These are phyloP conservation scores for Angophora floribunda DNA, from an alignment of 345 rosid genomes.

Conservation along the genomic window DNA sequence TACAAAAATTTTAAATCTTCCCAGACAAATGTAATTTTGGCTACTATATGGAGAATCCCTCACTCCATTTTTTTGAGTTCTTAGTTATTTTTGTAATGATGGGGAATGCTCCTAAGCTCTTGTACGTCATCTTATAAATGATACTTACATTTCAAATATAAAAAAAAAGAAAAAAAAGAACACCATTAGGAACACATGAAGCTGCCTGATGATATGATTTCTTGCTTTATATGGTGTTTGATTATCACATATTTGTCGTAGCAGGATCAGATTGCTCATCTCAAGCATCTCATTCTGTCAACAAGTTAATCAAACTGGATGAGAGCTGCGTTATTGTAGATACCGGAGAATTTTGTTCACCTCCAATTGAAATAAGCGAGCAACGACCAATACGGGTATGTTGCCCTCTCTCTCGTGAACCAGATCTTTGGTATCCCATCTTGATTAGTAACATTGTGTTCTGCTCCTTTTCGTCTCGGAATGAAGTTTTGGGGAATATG, in stretches of 20 bases:
- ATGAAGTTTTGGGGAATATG: background rate
- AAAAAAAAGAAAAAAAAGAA: too few species aligned
- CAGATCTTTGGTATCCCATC: background rate
- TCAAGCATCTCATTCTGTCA: background rate
- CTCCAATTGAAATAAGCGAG: background rate
- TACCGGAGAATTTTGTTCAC: background rate
- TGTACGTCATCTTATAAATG: too few species aligned
- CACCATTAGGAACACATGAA: background rate
- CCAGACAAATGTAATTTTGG: too few species aligned
- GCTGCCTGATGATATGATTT: background rate
- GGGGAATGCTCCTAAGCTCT: too few species aligned
- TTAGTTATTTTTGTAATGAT: too few species aligned
- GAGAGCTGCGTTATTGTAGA: background rate
- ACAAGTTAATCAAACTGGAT: background rate
- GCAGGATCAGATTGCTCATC: background rate
- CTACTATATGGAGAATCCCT: too few species aligned
- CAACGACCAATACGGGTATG: background rate
- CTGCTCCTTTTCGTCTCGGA: background rate
- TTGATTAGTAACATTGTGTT: background rate
- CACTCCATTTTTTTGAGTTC: too few species aligned
- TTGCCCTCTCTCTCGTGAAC: background rate
- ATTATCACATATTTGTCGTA: background rate
- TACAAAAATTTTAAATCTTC: too few species aligned
- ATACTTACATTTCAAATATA: too few species aligned
- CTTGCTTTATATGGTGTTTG: background rate